A percentile compares a stretch with the other conserved stretches of the same genome.
Evolutionary conservation across 441 rosid species (phyloP).

Genomic region (Kokia cookei): DNA sequence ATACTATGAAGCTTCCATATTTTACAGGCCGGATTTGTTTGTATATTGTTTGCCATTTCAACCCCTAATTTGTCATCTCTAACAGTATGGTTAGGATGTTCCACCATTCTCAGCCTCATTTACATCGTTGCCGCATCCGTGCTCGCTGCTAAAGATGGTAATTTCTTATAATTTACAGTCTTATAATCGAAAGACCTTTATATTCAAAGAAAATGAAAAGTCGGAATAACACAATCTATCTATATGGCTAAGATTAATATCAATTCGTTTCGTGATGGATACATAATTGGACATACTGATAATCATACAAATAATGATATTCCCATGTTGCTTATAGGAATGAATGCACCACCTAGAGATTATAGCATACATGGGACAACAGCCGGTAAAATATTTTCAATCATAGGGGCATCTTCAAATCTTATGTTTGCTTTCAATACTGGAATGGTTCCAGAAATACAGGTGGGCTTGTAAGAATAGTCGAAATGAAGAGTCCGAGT

Average conservation of each 20-base stretch:
- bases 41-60: conserved; percentile 75
- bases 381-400: conserved; percentile 41
- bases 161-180: not conserved
- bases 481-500: not conserved
- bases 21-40: conserved; percentile 75
- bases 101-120: conserved; percentile 63
- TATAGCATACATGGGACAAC: conserved; percentile 58
- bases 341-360: conserved; percentile 60
- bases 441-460: conserved; percentile 97
- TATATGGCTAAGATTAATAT: no score
- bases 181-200: no score
- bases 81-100: conserved; percentile 75
- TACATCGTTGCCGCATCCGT: conserved; percentile 53
- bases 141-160: conserved; percentile 68
- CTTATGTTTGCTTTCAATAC: conserved; percentile 85
- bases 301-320: no score
- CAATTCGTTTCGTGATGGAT: no score
- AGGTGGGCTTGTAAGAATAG: conserved; percentile 31
- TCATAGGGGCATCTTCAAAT: conserved; percentile 75
- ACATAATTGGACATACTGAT: no score
- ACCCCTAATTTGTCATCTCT: conserved; percentile 84
- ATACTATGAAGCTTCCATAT: conserved; percentile 67
- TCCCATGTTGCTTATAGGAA: conserved; percentile 28
- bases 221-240: no score
- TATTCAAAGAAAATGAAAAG: no score